Base-by-base conservation (phyloP, 108 stramenopile species). In the Pseudonitzschia delicatissima region DNA sequence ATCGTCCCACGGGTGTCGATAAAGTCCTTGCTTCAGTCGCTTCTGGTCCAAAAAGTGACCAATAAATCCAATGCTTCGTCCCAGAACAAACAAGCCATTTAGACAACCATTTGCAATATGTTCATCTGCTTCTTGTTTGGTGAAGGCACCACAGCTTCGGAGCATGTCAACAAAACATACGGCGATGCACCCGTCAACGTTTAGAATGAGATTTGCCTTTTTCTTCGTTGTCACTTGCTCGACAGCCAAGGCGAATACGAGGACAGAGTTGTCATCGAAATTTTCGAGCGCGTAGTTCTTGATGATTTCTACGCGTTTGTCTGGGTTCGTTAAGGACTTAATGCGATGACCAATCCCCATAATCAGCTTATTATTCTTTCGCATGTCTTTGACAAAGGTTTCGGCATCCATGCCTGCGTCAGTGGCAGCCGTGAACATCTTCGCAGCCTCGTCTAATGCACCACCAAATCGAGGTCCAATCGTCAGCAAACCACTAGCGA, bases 391-490 rank as follows among this genome's bases (percentile, higher is more conserved):
- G 9, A 96, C 92, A 67, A 93, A 96, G 33, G 76, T 74, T 20
- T 68, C 82, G 0, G 91, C 84, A 11, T 82, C 80, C 11, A 79
- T 33, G 12, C 91, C 91, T 45, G 57, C 40, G 51, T 96, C 95
- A 53, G 76, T 76, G 3, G 89, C 95, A 45, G 82, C 73, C 26
- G 67, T 81, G 50, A 94, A 90, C 87, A 87, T 85, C 18, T 53
- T 45, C 23, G 92, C 88, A 11, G 88, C 88, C 35, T 88, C 89
- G 52, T 96, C 95, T 15, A 96, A 72, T 0, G 95, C 95, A 3
- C 95, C 95, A n/a, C 95, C 95, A 78, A 96, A 96, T 32, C 95
- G 68, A 40, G 95, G 95, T 18, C 95, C 95, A 52, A 96, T 92
- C 15, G 95, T 96, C 36, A 96, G 57, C 23, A 96, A 74, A 2